phyloP scores from a whole-genome alignment of 1,284 basidiomycete genomes.

The Tilletia setariae region DNA sequence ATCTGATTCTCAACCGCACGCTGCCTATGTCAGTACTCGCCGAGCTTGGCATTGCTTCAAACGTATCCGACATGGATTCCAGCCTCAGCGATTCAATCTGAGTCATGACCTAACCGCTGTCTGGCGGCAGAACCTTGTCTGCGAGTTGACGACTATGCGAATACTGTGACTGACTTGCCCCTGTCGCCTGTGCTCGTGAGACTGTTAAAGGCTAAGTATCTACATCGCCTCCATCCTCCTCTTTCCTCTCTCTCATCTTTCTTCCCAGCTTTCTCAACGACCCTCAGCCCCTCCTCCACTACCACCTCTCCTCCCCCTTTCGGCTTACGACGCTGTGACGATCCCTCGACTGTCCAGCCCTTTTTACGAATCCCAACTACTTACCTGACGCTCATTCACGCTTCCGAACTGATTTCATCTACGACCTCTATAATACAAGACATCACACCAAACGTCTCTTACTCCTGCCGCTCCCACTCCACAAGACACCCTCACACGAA shows the following conservation, averaged over 20 bases:
- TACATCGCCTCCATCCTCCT: neutral
- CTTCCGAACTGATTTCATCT: neutral
- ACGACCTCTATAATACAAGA: neutral
- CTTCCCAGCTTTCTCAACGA: neutral
- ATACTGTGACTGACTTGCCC: too few relatives aligned
- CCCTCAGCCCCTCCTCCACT: neutral
- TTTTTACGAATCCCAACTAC: neutral
- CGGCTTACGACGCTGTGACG: neutral
- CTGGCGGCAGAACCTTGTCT: too few relatives aligned
- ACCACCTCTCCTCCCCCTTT: neutral
- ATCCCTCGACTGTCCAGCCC: neutral
- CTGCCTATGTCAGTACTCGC: too few relatives aligned
- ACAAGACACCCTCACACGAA: neutral
- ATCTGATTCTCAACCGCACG: too few relatives aligned
- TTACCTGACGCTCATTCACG: slow-evolving; percentile 10
- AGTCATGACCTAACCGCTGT: too few relatives aligned
- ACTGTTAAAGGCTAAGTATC: too few relatives aligned
- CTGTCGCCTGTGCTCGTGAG: too few relatives aligned
- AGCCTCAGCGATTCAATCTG: too few relatives aligned
- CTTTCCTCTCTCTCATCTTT: neutral
- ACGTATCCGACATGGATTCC: too few relatives aligned
- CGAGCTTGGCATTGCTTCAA: too few relatives aligned
- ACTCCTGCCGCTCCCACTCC: neutral
- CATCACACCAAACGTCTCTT: neutral
- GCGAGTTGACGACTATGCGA: too few relatives aligned